A percentile compares a stretch with the other conserved stretches of the same genome.
phyloP scores from a whole-genome alignment of 805 yeast species.

The Candida lessepsii region DNA sequence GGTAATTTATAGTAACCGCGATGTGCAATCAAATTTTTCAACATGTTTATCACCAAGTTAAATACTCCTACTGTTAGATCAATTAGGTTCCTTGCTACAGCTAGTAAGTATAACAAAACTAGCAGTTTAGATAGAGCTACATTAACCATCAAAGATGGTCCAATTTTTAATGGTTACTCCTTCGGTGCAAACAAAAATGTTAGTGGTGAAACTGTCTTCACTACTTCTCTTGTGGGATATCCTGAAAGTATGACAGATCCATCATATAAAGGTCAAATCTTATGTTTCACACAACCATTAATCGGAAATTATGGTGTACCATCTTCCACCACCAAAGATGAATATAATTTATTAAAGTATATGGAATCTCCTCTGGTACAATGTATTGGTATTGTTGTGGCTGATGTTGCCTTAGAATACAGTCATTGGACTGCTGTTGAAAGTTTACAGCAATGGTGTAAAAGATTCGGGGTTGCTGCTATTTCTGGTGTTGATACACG shows the following conservation, averaged over 20 bases:
- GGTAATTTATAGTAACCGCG: slow-evolving; percentile 27
- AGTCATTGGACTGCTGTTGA: slow-evolving; percentile 99
- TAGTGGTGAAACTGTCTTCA: slow-evolving; percentile 97
- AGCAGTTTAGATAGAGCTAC: slow-evolving; percentile 75
- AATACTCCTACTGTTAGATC: not conserved
- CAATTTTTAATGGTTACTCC: slow-evolving; percentile 87
- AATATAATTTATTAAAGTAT: slow-evolving; percentile 80
- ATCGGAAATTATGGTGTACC: slow-evolving; percentile 99
- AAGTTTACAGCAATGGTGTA: slow-evolving; percentile 92
- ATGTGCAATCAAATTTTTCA: slow-evolving; percentile 22
- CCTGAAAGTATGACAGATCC: slow-evolving; percentile 99
- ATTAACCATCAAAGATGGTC: slow-evolving; percentile 87
- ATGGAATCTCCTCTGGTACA: slow-evolving; percentile 90
- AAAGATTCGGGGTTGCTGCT: slow-evolving; percentile 91
- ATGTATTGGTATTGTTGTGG: slow-evolving; percentile 94
- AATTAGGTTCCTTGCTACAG: slow-evolving; percentile 29
- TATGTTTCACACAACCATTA: slow-evolving; percentile 94
- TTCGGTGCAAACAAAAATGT: slow-evolving; percentile 93
- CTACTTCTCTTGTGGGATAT: slow-evolving; percentile 96
- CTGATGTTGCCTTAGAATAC: slow-evolving; percentile 91
- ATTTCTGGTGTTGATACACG: slow-evolving; percentile 97
- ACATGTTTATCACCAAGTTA: slow-evolving; percentile 4
- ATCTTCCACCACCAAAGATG: slow-evolving; percentile 73
- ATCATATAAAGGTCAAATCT: slow-evolving; percentile 93
- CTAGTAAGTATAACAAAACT: slow-evolving; percentile 34